These are phyloP conservation scores for Wickerhamomyces ciferrii DNA, from an alignment of 805 yeast species.

Conservation along the genomic window DNA sequence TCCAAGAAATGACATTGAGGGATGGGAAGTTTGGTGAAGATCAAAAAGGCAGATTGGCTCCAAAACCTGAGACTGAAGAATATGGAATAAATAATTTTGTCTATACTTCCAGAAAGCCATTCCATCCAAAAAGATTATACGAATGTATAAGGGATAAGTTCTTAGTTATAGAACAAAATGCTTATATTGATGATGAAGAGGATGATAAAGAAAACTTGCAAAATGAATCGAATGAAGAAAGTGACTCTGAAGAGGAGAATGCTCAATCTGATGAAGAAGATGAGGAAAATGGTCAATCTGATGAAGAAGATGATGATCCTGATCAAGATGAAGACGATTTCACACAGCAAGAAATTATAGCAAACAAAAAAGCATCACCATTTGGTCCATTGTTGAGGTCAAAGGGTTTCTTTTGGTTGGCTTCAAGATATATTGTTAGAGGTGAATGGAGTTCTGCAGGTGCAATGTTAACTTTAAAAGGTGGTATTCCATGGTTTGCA, in stretches of 20 bases:
- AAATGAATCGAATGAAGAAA: slow-evolving; percentile 9
- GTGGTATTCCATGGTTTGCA: slow-evolving; percentile 39
- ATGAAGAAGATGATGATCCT: slow-evolving; percentile 1
- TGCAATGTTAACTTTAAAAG: slow-evolving; percentile 33
- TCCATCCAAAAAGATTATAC: slow-evolving; percentile 39
- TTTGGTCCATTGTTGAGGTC: slow-evolving; percentile 34
- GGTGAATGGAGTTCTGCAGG: slow-evolving; percentile 44
- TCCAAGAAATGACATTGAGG: slow-evolving; percentile 32
- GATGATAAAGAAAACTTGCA: slow-evolving; percentile 16
- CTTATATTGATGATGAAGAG: slow-evolving; percentile 13
- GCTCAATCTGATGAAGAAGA: slow-evolving; percentile 5
- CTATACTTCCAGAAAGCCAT: slow-evolving; percentile 35
- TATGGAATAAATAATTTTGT: slow-evolving; percentile 40
- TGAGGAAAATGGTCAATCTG: slow-evolving; percentile 5
- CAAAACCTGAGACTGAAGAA: slow-evolving; percentile 42
- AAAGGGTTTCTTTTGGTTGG: slow-evolving; percentile 41
- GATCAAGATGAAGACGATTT: slow-evolving; percentile 7
- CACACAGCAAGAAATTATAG: slow-evolving; percentile 23
- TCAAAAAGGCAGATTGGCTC: slow-evolving; percentile 22
- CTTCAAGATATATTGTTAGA: slow-evolving; percentile 32
- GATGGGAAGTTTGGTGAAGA: slow-evolving; percentile 26
- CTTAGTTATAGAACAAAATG: slow-evolving; percentile 16
- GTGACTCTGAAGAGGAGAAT: slow-evolving; percentile 3
- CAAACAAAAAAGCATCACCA: slow-evolving; percentile 29
- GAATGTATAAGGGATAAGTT: slow-evolving; percentile 32